Base-by-base conservation (phyloP, 75 land plant species). In the Picea glauca region DNA sequence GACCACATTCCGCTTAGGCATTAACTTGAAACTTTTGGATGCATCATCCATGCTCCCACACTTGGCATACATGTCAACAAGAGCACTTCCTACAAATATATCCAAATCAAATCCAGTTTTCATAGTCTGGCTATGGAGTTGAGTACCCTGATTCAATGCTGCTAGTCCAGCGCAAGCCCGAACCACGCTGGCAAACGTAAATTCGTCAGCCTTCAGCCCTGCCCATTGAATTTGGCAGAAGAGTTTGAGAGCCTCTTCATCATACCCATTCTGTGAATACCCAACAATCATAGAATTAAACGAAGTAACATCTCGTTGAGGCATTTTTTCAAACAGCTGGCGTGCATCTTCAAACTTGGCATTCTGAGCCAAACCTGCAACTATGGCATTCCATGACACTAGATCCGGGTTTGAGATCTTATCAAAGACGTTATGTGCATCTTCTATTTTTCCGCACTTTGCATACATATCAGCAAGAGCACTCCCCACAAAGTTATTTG, bases 51-150 rank as follows among this genome's bases (percentile, higher is more conserved):
- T 83, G 31, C 75, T 58, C 62, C 91, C 86, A 82, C 93, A 93
- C 56, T 91, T 89, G 1, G 86, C 73, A 74, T 95, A 95, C 93
- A 95, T 85, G 64, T 91, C 90, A 58, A 95, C 76, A 21, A 95
- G 85, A 0, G 96, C 90, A 80, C 85, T 93, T 20, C 88, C 96
- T 80, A 86, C 79, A 67, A 84, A 88, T 50, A 88, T 84, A 83
- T 89, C 85, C 33, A 35, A 31, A 2, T 38, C 20, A 6, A 81
- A 63, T 1, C 70, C 66, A 0, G 79, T 78, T 60, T 81, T 89
- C 4, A 75, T 60, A 60, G 86, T 31, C 58, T 76, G 77, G 18
- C 77, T 88, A 78, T 90, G 94, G 6, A 94, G 72, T 61, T 90
- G 87, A 1, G 14, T 38, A 15, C 94, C 94, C 78, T 76, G 56